These are phyloP conservation scores for Aspergillus homomorphus DNA, from an alignment of 495 filamentous ascomycete species.

Conservation along the genomic window DNA sequence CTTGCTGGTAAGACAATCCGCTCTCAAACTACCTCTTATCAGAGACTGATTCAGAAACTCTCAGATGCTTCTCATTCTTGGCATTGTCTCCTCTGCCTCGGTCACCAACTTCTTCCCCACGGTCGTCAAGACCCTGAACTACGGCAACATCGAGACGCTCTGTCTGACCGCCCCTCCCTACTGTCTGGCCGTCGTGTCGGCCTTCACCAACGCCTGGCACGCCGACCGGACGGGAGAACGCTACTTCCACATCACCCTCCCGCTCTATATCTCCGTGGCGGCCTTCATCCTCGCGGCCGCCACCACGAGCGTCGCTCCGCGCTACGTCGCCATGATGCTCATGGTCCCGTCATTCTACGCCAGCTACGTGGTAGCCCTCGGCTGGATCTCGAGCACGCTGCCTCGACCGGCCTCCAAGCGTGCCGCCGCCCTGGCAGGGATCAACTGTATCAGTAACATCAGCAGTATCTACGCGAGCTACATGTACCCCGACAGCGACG, in stretches of 20 bases:
- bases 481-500: conserved; percentile 56
- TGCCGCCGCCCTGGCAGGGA: conserved; percentile 74
- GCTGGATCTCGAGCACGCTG: conserved; percentile 77
- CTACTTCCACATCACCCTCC: conserved; percentile 70
- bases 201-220: conserved; percentile 72
- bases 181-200: conserved; percentile 65
- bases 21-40: background rate
- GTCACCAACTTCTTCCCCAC: conserved; percentile 92
- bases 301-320: conserved; percentile 59
- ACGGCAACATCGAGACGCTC: conserved; percentile 63
- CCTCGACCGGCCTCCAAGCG: conserved; percentile 83
- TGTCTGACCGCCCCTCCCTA: conserved; percentile 77
- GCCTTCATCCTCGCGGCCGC: conserved; percentile 75
- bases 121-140: conserved; percentile 72
- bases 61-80: conserved; percentile 63
- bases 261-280: conserved; percentile 63
- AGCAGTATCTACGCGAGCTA: conserved; percentile 71
- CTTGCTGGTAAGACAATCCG: conserved; percentile 34
- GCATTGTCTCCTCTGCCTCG: conserved; percentile 67
- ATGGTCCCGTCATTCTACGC: conserved; percentile 58
- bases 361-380: conserved; percentile 68
- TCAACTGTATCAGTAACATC: conserved; percentile 77
- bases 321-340: conserved; percentile 82
- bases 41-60: background rate
- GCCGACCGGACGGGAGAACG: conserved; percentile 76